Percentiles rank a stretch among this genome's conserved stretches.
phyloP scores from a whole-genome alignment of 2,329 filamentous ascomycete species.

The Cryphonectria carpinicola region DNA sequence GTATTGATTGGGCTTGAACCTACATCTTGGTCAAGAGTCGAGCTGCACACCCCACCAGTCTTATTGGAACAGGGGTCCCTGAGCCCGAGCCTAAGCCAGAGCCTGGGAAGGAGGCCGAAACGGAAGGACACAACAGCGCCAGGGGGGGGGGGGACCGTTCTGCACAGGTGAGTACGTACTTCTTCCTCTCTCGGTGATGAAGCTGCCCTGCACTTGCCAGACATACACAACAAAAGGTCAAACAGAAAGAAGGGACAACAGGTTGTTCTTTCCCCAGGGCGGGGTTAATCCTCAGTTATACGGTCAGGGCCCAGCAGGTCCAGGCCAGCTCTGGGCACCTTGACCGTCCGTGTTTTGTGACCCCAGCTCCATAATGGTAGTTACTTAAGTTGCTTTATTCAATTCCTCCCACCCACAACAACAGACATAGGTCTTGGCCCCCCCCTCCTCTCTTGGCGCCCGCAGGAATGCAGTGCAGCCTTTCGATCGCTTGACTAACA shows the following conservation, averaged over 20 bases:
- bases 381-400: too few species aligned
- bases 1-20: conserved; percentile 5
- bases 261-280: neutral
- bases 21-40: neutral
- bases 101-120: neutral
- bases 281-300: neutral
- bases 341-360: neutral
- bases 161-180: neutral
- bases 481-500: conserved; percentile 9
- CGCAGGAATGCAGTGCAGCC: conserved; percentile 13
- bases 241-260: neutral
- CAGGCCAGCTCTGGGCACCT: neutral
- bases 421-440: conserved; percentile 22
- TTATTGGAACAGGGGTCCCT: neutral
- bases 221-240: neutral
- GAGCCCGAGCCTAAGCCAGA: neutral
- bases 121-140: neutral
- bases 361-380: neutral
- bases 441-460: conserved; percentile 20
- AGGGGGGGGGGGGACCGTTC: neutral
- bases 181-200: neutral
- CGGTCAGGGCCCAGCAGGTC: neutral
- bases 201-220: neutral
- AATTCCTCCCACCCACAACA: neutral
- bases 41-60: neutral